A percentile compares a stretch with the other conserved stretches of the same genome.
phyloP scores from a whole-genome alignment of 2,329 filamentous ascomycete genomes.

The Ophiocordyceps camponoti-rufipedis region DNA sequence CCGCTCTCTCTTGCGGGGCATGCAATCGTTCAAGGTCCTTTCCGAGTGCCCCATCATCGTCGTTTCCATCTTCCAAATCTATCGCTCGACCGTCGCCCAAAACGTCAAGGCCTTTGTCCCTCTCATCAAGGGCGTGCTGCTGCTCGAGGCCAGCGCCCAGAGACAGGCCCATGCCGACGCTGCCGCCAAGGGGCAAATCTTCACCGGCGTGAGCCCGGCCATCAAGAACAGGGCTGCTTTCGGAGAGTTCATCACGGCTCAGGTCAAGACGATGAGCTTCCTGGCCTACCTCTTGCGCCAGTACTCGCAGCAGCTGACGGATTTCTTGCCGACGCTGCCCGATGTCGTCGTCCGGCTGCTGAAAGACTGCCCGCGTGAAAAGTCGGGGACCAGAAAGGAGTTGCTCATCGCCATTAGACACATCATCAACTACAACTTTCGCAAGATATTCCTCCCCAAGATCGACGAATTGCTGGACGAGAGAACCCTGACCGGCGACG shows the following conservation, averaged over 20 bases:
- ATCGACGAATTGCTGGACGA: slow-evolving; percentile 93
- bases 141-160: slow-evolving; percentile 82
- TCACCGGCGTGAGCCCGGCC: slow-evolving; percentile 80
- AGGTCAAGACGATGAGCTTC: slow-evolving; percentile 99
- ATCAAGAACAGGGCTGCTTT: slow-evolving; percentile 91
- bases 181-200: slow-evolving; percentile 58
- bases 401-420: slow-evolving; percentile 90
- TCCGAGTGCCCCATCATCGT: slow-evolving; percentile 98
- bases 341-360: slow-evolving; percentile 79
- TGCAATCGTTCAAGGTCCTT: slow-evolving; percentile 97
- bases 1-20: slow-evolving; percentile 71
- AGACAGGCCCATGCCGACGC: slow-evolving; percentile 82
- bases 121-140: slow-evolving; percentile 75
- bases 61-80: slow-evolving; percentile 92
- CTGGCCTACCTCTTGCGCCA: slow-evolving; percentile 80
- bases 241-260: slow-evolving; percentile 91
- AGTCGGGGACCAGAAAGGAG: slow-evolving; percentile 85
- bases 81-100: slow-evolving; percentile 56
- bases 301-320: slow-evolving; percentile 69
- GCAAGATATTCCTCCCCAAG: slow-evolving; percentile 83
- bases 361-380: slow-evolving; percentile 87
- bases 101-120: slow-evolving; percentile 91
- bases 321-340: slow-evolving; percentile 74
- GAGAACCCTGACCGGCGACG: slow-evolving; percentile 84
- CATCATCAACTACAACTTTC: slow-evolving; percentile 98